Evolutionary conservation across 2,329 filamentous ascomycete genomes (phyloP).

Genomic region (Neopestalotiopsis sp.): DNA sequence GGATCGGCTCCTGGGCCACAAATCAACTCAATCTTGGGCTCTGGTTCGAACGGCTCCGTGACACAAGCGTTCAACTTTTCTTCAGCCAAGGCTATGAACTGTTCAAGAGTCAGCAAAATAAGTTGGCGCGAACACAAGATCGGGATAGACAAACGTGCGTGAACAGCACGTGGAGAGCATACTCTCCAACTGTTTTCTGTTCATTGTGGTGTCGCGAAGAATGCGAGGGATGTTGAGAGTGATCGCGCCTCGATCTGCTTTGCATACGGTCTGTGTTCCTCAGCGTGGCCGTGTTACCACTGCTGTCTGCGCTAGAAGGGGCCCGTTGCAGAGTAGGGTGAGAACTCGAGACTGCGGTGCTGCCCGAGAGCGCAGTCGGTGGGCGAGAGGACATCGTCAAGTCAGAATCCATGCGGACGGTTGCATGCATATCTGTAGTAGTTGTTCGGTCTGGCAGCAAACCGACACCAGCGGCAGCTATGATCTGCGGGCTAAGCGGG

Average conservation of each 20-base stretch:
- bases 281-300: conserved; percentile 49
- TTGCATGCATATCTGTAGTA: conserved; percentile 51
- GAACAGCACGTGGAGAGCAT: conserved; percentile 94
- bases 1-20: conserved; percentile 90
- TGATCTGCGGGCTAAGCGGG: conserved; percentile 87
- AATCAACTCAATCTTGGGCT: conserved; percentile 85
- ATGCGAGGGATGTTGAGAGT: conserved; percentile 76
- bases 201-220: conserved; percentile 77
- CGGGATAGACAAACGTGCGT: conserved; percentile 71
- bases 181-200: conserved; percentile 94
- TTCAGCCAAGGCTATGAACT: conserved; percentile 96
- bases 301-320: conserved; percentile 52
- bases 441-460: conserved; percentile 52
- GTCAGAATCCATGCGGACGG: conserved; percentile 53
- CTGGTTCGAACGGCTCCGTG: conserved; percentile 76
- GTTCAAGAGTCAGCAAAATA: conserved; percentile 37
- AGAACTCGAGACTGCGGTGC: conserved; percentile 39
- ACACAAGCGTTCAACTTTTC: conserved; percentile 93
- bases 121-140: neutral
- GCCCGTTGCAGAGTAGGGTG: conserved; percentile 48
- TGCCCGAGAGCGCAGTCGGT: conserved; percentile 54
- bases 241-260: conserved; percentile 73
- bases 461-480: conserved; percentile 69
- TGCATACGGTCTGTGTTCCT: conserved; percentile 66
- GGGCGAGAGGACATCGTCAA: conserved; percentile 46